These are phyloP conservation scores for Scolecobasidium constrictum DNA, from an alignment of 2,329 filamentous ascomycete genomes.

Conservation along the genomic window DNA sequence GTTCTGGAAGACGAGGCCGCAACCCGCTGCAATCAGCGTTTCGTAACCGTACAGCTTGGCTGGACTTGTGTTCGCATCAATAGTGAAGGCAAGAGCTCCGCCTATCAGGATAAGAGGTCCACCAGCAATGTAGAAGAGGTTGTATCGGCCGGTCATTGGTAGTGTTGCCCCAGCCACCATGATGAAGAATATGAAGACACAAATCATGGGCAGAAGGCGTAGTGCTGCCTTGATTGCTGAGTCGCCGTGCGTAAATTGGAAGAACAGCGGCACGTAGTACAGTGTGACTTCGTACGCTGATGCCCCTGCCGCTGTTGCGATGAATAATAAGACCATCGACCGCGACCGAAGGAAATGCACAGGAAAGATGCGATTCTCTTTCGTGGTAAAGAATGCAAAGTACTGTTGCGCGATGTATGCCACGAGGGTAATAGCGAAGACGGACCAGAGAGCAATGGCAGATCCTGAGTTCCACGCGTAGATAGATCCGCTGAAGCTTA, in stretches of 20 bases:
- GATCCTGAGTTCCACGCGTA: conserved; percentile 37
- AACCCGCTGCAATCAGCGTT: conserved; percentile 15
- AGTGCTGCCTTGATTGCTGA: conserved; percentile 29
- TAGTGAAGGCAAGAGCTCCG: conserved; percentile 14
- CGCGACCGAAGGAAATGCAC: conserved; percentile 31
- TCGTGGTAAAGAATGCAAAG: conserved; percentile 32
- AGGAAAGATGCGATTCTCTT: conserved; percentile 36
- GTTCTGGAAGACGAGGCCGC: conserved; percentile 14
- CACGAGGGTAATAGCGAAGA: conserved; percentile 24
- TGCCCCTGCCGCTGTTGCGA: conserved; percentile 26
- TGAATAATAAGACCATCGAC: conserved; percentile 32
- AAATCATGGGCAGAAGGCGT: conserved; percentile 31
- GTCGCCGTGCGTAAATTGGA: conserved; percentile 40
- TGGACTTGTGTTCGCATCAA: conserved; percentile 12
- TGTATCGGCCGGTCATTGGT: conserved; percentile 14
- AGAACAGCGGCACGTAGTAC: conserved; percentile 46
- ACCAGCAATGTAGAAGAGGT: conserved; percentile 16
- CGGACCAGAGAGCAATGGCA: conserved; percentile 37
- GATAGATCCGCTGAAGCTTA: conserved; percentile 38
- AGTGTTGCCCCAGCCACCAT: conserved; percentile 15
- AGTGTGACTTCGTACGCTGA: conserved; percentile 20
- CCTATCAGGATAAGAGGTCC: conserved; percentile 12
- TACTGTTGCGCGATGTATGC: conserved; percentile 26
- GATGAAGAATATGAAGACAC: conserved; percentile 19
- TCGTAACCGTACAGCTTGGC: conserved; percentile 17